Evolutionary conservation across 208 protist genomes (phyloP).

Genomic region (Acanthamoeba lenticulata): DNA sequence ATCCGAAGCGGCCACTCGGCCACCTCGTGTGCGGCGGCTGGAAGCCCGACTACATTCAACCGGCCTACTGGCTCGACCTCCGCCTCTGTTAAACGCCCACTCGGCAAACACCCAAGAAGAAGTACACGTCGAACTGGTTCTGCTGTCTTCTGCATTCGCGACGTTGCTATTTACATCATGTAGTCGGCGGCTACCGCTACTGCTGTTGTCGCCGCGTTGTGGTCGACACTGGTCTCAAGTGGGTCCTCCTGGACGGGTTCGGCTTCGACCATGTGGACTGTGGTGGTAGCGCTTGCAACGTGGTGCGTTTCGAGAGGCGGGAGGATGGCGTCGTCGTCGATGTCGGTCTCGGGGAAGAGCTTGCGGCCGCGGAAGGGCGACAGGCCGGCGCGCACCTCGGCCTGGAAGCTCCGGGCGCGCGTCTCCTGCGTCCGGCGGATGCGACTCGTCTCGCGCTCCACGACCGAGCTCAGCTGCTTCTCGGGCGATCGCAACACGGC

Average conservation of each 20-base stretch:
- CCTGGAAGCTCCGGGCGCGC: neutral
- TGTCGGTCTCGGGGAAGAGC: neutral
- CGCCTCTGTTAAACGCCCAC: no score
- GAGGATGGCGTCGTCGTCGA: constrained; percentile 45
- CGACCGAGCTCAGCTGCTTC: neutral
- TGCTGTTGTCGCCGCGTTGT: no score
- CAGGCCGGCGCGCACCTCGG: neutral
- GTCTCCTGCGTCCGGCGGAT: neutral
- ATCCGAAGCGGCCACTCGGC: neutral
- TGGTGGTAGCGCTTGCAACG: neutral
- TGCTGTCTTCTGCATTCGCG: no score
- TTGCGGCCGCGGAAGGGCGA: constrained; percentile 14
- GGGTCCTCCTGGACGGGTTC: no score
- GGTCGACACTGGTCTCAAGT: no score
- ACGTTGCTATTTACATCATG: no score
- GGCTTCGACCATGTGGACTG: neutral
- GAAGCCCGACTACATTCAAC: constrained; percentile 48
- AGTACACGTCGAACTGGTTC: no score
- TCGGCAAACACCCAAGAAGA: no score
- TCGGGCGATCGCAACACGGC: neutral
- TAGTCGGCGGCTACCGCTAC: neutral
- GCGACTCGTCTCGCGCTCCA: neutral
- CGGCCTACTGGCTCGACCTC: constrained; percentile 36
- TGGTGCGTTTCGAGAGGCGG: neutral
- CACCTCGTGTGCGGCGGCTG: constrained; percentile 40